Conservation (phyloP, 495 filamentous ascomycete species). For the Trichocladium uniseriatum region DNA sequence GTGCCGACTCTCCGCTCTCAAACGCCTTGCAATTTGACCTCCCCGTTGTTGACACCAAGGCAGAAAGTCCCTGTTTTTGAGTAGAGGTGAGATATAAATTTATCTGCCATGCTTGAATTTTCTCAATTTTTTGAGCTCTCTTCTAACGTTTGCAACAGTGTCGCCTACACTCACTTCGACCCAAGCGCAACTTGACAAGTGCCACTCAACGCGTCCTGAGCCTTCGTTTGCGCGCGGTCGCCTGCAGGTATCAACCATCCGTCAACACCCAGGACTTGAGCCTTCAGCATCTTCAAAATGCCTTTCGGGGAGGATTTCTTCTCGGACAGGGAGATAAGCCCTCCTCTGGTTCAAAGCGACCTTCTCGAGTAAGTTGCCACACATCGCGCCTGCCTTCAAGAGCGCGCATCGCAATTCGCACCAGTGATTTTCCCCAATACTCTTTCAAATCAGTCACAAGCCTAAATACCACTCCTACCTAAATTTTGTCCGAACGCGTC, state of each 20-base stretch:
- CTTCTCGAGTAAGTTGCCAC: slow-evolving; percentile 16
- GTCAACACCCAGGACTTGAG: background rate
- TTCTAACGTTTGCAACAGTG: background rate
- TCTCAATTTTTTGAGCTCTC: background rate
- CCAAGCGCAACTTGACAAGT: too few relatives aligned
- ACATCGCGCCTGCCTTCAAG: background rate
- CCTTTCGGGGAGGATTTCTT: slow-evolving; percentile 9
- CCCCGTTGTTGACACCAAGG: background rate
- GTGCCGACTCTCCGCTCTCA: background rate
- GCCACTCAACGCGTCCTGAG: background rate
- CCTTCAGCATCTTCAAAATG: slow-evolving; percentile 1
- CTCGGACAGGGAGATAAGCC: background rate
- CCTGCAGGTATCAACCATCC: background rate
- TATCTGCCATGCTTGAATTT: background rate
- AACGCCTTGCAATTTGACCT: background rate
- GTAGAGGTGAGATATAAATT: background rate
- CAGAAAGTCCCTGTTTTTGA: background rate
- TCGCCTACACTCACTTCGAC: background rate
- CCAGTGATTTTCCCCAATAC: background rate
- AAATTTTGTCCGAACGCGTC: too few relatives aligned
- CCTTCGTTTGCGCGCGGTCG: background rate
- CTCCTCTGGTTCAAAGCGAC: slow-evolving; percentile 20
- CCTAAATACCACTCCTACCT: too few relatives aligned
- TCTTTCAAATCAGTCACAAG: background rate
- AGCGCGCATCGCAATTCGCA: background rate